Conservation (phyloP, 768 basidiomycete genomes). For the Coprinopsis sp. region DNA sequence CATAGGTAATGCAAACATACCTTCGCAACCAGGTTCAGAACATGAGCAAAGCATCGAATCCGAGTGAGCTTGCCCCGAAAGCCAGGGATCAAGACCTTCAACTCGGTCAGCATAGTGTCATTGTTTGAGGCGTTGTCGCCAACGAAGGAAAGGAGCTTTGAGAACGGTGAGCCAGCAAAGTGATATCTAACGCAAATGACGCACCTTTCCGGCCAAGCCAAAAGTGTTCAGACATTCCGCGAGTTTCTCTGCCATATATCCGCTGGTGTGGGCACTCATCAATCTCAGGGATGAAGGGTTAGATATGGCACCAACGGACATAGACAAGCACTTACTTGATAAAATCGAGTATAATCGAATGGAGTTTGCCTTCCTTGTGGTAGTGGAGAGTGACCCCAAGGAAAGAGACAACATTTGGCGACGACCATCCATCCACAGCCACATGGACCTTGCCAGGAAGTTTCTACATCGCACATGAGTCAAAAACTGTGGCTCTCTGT, state of each 20-base stretch:
- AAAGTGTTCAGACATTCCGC: slow-evolving; percentile 20
- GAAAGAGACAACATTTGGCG: not conserved
- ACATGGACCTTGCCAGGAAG: not conserved
- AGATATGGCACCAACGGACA: not conserved
- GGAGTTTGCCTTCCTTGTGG: not conserved
- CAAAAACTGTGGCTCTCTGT: no score
- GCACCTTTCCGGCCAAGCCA: slow-evolving; percentile 25
- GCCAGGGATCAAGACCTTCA: slow-evolving; percentile 11
- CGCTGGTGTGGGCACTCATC: slow-evolving; percentile 23
- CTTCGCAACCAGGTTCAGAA: slow-evolving; percentile 27
- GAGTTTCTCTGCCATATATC: slow-evolving; percentile 21
- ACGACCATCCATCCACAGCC: not conserved
- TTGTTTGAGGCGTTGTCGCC: slow-evolving; percentile 25
- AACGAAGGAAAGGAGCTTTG: slow-evolving; percentile 18
- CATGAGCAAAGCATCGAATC: slow-evolving; percentile 25
- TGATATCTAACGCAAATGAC: no score
- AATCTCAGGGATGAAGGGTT: slow-evolving; percentile 8
- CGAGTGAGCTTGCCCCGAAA: slow-evolving; percentile 15
- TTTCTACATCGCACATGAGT: no score
- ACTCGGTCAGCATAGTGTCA: slow-evolving; percentile 16
- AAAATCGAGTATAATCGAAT: slow-evolving; percentile 14
- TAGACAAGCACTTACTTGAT: slow-evolving; percentile 15
- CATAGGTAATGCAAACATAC: slow-evolving; percentile 9
- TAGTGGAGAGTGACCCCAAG: not conserved
- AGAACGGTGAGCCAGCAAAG: no score